phyloP scores from a whole-genome alignment of 257 asterid species.

The Gardenia jasminoides region DNA sequence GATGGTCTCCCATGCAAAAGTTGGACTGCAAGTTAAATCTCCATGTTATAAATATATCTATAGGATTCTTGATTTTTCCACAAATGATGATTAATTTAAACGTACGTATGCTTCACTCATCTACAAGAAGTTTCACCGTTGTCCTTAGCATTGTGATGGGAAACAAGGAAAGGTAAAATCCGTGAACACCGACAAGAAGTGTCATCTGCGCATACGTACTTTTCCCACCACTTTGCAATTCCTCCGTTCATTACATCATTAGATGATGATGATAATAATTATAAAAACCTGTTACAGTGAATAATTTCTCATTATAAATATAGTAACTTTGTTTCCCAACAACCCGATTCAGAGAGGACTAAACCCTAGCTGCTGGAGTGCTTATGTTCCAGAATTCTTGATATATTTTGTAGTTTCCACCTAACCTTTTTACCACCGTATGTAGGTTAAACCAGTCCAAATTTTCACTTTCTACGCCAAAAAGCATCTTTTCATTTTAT shows the following conservation, averaged over 20 bases:
- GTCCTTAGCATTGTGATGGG: not conserved
- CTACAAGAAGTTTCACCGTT: conserved; percentile 13
- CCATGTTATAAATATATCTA: too few relatives aligned
- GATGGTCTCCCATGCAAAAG: not conserved
- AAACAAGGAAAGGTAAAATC: conserved; percentile 4
- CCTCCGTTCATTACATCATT: not conserved
- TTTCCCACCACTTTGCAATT: not conserved
- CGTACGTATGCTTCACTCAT: not conserved
- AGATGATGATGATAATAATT: too few relatives aligned
- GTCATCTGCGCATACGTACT: conserved; percentile 9
- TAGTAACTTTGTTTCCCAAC: not conserved
- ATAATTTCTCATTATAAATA: too few relatives aligned
- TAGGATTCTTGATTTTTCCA: not conserved
- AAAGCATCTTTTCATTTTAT: conserved; percentile 11
- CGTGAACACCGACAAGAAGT: conserved; percentile 28
- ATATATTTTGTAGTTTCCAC: conserved; percentile 5
- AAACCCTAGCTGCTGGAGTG: not conserved
- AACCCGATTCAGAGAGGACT: not conserved
- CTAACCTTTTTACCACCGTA: conserved; percentile 1
- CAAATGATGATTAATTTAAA: too few relatives aligned
- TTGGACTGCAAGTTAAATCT: too few relatives aligned
- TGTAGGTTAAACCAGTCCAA: conserved; percentile 1
- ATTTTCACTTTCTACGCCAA: conserved; percentile 7
- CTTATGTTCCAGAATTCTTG: not conserved
- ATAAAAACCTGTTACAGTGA: too few relatives aligned